phyloP scores from a whole-genome alignment of 2,329 filamentous ascomycete species.

The Metarhizium robertsii region DNA sequence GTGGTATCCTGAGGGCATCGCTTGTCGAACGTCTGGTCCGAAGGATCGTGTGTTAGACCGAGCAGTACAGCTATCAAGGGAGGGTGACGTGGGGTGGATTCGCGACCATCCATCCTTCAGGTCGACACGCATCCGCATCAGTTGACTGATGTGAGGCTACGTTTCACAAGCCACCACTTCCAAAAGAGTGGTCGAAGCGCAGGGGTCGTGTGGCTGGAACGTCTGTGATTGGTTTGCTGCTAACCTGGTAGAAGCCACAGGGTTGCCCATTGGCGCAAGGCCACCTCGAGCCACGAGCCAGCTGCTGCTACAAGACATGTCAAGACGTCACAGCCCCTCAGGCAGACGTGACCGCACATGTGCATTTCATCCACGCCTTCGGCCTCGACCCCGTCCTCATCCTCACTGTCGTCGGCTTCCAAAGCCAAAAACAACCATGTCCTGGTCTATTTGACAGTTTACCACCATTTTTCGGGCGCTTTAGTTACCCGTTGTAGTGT shows the following conservation, averaged over 20 bases:
- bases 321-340: too few relatives aligned
- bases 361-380: not conserved
- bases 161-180: constrained; percentile 8
- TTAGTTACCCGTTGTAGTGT: not conserved
- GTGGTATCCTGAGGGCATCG: constrained; percentile 2
- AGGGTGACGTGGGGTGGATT: constrained; percentile 2
- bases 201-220: not conserved
- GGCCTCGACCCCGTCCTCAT: not conserved
- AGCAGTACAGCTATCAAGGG: not conserved
- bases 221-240: not conserved
- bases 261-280: not conserved
- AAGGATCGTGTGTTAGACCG: not conserved
- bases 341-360: too few relatives aligned
- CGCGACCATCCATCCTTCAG: not conserved
- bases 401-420: not conserved
- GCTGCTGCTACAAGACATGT: not conserved
- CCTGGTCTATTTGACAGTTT: not conserved
- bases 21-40: constrained; percentile 1
- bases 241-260: too few relatives aligned
- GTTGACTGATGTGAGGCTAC: constrained; percentile 10
- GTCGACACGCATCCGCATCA: not conserved
- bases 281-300: not conserved
- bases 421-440: not conserved
- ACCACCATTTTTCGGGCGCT: not conserved
- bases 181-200: not conserved